These are phyloP conservation scores for Aquilaria agallochum DNA, from an alignment of 441 rosid species.

Conservation along the genomic window DNA sequence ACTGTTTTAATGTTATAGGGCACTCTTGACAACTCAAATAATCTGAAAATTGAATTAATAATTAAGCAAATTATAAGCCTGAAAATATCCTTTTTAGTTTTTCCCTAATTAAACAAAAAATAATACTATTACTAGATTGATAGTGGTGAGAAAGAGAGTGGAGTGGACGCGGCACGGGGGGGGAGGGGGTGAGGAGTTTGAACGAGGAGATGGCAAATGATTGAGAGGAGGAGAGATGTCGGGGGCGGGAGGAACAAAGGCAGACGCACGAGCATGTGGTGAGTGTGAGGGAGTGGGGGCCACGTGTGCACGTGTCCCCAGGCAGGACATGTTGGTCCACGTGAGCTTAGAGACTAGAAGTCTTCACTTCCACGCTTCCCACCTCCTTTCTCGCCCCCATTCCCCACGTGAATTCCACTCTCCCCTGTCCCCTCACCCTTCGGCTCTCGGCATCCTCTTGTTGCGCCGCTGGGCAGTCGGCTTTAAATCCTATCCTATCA, in stretches of 20 bases:
- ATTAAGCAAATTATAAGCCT: too few species aligned
- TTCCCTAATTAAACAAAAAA: too few species aligned
- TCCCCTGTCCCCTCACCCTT: constrained; percentile 21
- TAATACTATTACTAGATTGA: too few species aligned
- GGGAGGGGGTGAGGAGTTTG: constrained; percentile 2
- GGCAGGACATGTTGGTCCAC: constrained; percentile 72
- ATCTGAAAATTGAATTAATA: too few species aligned
- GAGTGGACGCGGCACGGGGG: background rate
- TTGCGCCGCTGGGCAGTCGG: too few species aligned
- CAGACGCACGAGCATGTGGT: constrained; percentile 45
- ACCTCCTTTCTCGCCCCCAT: constrained; percentile 24
- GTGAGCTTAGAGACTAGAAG: constrained; percentile 30
- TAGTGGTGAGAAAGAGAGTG: background rate
- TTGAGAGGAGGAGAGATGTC: constrained; percentile 52
- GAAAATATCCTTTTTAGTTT: too few species aligned
- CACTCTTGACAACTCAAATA: too few species aligned
- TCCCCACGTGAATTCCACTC: constrained; percentile 51
- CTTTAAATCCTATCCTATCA: too few species aligned
- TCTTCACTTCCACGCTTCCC: constrained; percentile 28
- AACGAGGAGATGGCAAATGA: constrained; percentile 43
- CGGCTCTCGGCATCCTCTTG: background rate
- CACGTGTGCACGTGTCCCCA: constrained; percentile 48
- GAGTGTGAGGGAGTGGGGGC: constrained; percentile 14
- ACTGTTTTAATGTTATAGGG: too few species aligned
- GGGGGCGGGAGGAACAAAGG: constrained; percentile 49